phyloP scores from a whole-genome alignment of 176 grass and related monocot genomes.

The Eleusine coracana region DNA sequence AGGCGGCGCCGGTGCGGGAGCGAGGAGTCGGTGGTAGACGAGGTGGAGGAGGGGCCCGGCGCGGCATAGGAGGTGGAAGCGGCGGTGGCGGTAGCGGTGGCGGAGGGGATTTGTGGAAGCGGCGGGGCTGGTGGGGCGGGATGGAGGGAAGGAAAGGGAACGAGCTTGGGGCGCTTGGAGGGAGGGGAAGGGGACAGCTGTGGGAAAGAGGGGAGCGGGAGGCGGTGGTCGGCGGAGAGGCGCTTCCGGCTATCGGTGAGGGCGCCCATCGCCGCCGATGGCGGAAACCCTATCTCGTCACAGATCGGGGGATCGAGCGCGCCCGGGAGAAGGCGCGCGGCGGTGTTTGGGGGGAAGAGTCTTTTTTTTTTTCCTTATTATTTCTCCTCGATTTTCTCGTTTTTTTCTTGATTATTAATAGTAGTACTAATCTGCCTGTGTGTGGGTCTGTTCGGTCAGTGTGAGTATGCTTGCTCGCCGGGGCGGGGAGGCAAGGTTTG shows the following conservation, averaged over 20 bases:
- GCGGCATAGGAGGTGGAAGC: background rate
- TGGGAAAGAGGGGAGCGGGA: conserved; percentile 20
- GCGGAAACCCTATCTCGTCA: conserved; percentile 49
- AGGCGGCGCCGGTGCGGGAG: conserved; percentile 18
- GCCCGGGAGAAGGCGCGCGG: background rate
- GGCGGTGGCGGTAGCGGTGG: background rate
- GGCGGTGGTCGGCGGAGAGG: conserved; percentile 50
- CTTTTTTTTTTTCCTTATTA: background rate
- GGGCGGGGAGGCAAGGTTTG: no score
- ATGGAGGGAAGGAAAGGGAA: background rate
- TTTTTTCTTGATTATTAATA: background rate
- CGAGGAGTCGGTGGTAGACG: background rate
- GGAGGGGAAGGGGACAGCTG: conserved; percentile 15
- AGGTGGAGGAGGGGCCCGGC: conserved; percentile 12
- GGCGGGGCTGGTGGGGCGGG: conserved; percentile 18
- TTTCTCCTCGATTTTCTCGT: background rate
- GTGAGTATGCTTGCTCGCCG: no score
- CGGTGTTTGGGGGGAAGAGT: background rate
- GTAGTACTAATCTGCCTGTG: no score
- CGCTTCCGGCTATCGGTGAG: conserved; percentile 85
- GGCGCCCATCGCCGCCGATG: conserved; percentile 60
- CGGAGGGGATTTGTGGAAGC: conserved; percentile 1
- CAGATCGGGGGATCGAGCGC: conserved; percentile 20
- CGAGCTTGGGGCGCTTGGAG: conserved; percentile 32
- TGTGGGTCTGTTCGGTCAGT: no score